These are phyloP conservation scores for Lactuca sativa DNA, from an alignment of 129 eudicot genomes.

Conservation along the genomic window DNA sequence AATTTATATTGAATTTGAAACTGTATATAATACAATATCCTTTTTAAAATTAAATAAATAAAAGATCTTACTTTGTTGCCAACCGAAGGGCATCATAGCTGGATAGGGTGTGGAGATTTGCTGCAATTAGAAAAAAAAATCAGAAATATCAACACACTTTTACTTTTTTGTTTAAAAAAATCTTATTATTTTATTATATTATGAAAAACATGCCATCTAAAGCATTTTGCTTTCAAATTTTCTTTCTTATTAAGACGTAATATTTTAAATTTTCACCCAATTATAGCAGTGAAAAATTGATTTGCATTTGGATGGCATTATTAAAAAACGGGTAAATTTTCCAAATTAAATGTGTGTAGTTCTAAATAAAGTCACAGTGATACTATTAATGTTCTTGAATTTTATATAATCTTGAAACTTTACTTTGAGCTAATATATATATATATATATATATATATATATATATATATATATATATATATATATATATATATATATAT, in stretches of 20 bases:
- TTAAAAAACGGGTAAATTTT: too few relatives aligned
- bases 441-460: too few relatives aligned
- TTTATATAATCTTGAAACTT: neutral
- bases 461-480: too few relatives aligned
- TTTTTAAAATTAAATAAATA: neutral
- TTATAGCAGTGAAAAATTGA: too few relatives aligned
- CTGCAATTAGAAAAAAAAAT: constrained; percentile 38
- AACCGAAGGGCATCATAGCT: constrained; percentile 77
- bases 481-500: too few relatives aligned
- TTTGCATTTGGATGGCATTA: too few relatives aligned
- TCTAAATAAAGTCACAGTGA: neutral
- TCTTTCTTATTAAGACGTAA: too few relatives aligned
- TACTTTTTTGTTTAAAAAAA: too few relatives aligned
- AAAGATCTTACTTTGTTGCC: constrained; percentile 58
- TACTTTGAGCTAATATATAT: constrained; percentile 2
- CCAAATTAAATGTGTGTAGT: too few relatives aligned
- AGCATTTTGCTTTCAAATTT: too few relatives aligned
- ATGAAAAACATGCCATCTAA: too few relatives aligned
- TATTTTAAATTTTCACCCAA: neutral
- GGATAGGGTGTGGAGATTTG: constrained; percentile 56
- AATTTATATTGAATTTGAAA: constrained; percentile 16
- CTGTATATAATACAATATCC: constrained; percentile 8
- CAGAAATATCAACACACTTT: neutral
- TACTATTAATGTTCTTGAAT: neutral
- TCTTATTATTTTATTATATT: too few relatives aligned